Evolutionary conservation across 225 moss, liverwort and hornwort genomes (phyloP).

Genomic region (Straminergon stramineum): DNA sequence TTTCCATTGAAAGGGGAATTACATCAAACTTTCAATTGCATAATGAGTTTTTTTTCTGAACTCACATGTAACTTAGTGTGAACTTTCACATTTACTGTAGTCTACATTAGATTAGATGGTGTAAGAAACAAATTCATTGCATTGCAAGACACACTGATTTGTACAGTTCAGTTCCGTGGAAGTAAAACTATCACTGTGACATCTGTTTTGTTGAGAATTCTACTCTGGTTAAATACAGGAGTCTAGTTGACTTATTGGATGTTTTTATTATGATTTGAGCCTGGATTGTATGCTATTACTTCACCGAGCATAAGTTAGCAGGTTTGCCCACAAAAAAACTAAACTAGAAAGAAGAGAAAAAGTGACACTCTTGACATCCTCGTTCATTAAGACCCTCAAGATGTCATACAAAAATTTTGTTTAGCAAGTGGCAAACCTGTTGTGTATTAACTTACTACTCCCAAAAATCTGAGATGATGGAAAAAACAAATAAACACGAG

Average conservation of each 20-base stretch:
- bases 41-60: background rate
- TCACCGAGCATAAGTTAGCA: background rate
- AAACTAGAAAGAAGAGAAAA: background rate
- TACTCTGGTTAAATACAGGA: background rate
- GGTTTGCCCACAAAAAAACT: background rate
- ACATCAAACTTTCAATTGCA: background rate
- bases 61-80: background rate
- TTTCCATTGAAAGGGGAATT: no score
- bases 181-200: background rate
- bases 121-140: background rate
- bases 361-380: background rate
- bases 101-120: background rate
- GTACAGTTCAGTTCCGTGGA: background rate
- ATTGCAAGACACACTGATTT: background rate
- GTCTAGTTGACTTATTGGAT: background rate
- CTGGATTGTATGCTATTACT: background rate
- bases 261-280: background rate
- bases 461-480: no score
- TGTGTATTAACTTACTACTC: background rate
- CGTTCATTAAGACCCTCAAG: accelerated
- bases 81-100: background rate
- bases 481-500: no score
- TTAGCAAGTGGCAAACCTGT: background rate
- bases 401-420: background rate
- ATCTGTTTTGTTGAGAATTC: background rate